Evolutionary conservation across 768 basidiomycete species (phyloP).

Genomic region (Boletus fagicola): DNA sequence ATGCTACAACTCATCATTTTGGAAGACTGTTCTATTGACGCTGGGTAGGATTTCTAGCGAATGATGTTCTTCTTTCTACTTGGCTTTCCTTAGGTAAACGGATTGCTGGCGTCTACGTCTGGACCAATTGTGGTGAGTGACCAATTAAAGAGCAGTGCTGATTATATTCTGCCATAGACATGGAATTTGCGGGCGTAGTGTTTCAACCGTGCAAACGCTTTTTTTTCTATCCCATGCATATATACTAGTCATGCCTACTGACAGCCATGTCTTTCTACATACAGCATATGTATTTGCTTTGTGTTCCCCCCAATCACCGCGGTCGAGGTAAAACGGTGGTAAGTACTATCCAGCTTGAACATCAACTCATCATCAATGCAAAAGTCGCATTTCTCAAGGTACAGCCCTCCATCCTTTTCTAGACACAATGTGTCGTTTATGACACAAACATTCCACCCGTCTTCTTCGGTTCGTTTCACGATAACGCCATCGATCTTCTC

Average conservation of each 20-base stretch:
- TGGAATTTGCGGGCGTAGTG: background rate
- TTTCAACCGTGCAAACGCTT: background rate
- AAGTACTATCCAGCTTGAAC: background rate
- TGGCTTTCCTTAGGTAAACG: background rate
- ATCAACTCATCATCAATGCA: background rate
- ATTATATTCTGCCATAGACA: background rate
- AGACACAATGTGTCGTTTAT: background rate
- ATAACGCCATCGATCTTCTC: conserved; percentile 2
- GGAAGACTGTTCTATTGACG: background rate
- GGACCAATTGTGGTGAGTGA: background rate
- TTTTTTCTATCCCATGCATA: background rate
- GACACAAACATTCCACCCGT: background rate
- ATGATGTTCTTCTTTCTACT: background rate
- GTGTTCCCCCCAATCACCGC: background rate
- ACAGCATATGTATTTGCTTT: background rate
- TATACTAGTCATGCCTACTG: background rate
- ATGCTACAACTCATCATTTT: background rate
- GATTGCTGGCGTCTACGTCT: background rate
- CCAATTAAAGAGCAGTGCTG: background rate
- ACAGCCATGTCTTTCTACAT: background rate
- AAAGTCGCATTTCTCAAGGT: background rate
- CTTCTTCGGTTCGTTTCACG: conserved; percentile 5
- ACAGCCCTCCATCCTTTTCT: background rate
- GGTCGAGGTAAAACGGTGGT: background rate
- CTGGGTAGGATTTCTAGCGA: background rate